phyloP scores from a whole-genome alignment of 108 stramenopile genomes.

The Nannochloropsis oceanica region DNA sequence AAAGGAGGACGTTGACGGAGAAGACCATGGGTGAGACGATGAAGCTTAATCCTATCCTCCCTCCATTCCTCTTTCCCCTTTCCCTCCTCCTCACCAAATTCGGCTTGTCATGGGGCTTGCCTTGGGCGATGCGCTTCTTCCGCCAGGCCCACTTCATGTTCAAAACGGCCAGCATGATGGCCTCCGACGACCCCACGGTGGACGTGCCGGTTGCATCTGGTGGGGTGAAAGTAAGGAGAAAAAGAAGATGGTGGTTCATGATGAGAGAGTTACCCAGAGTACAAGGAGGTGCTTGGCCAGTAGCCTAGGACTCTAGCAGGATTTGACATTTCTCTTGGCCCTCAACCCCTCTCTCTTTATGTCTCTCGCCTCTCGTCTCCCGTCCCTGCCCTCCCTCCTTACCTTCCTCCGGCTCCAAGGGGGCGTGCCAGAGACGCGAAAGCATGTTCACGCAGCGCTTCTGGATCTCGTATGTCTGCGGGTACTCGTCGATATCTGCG shows the following conservation, averaged over 20 bases:
- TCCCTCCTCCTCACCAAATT: constrained; percentile 21
- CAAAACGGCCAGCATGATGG: constrained; percentile 17
- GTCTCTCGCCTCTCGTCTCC: background rate
- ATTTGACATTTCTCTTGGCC: background rate
- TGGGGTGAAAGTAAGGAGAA: background rate
- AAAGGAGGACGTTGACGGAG: background rate
- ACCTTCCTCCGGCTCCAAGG: constrained; percentile 6
- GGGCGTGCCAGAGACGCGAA: constrained; percentile 40
- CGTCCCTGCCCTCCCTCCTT: background rate
- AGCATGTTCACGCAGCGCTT: constrained; percentile 40
- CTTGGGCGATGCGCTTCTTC: constrained; percentile 14
- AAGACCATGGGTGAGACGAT: too few relatives aligned
- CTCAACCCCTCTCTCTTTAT: background rate
- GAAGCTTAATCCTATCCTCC: background rate
- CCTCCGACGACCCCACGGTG: constrained; percentile 45
- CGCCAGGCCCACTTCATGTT: constrained; percentile 47
- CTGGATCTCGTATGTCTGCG: constrained; percentile 7
- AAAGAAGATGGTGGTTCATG: too few relatives aligned
- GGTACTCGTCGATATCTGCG: constrained; percentile 17
- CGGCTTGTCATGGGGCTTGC: constrained; percentile 31
- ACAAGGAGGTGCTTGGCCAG: too few relatives aligned
- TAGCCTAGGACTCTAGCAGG: too few relatives aligned
- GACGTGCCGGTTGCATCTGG: constrained; percentile 22
- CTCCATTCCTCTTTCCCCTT: background rate
- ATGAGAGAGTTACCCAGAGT: too few relatives aligned